Conservation (phyloP, 129 eudicot species). For the Tanacetum coccineum region DNA sequence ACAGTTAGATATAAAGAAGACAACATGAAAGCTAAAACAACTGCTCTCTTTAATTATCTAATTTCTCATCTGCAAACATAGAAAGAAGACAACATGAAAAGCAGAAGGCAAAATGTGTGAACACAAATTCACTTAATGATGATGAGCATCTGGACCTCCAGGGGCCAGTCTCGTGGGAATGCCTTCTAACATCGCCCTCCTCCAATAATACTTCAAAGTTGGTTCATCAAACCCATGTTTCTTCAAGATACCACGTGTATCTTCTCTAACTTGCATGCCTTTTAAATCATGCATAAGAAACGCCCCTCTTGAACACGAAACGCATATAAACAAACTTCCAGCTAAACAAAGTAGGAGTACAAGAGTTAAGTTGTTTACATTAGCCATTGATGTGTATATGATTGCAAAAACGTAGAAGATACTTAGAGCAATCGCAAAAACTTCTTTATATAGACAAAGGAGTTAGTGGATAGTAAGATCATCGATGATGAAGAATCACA, state of each 20-base stretch:
- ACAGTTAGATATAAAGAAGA: too few species aligned
- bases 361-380: slow-evolving; percentile 7
- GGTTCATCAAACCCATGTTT: slow-evolving; percentile 39
- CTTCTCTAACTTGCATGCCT: slow-evolving; percentile 26
- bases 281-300: slow-evolving; percentile 14
- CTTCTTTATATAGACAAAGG: slow-evolving; percentile 30
- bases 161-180: slow-evolving; percentile 36
- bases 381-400: slow-evolving; percentile 24
- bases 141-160: slow-evolving; percentile 54
- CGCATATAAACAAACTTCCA: slow-evolving; percentile 22
- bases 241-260: slow-evolving; percentile 19
- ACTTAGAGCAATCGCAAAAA: background rate
- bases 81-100: slow-evolving; percentile 16
- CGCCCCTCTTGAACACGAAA: slow-evolving; percentile 15
- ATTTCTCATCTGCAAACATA: slow-evolving; percentile 11
- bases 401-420: background rate
- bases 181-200: slow-evolving; percentile 36
- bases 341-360: slow-evolving; percentile 18
- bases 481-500: slow-evolving; percentile 32
- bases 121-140: slow-evolving; percentile 33
- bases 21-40: background rate
- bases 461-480: slow-evolving; percentile 33
- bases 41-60: slow-evolving; percentile 9
- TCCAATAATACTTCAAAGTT: slow-evolving; percentile 34
- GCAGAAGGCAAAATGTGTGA: background rate